Evolutionary conservation across 2,329 filamentous ascomycete genomes (phyloP).

Genomic region (Mycosphaerella sp.): DNA sequence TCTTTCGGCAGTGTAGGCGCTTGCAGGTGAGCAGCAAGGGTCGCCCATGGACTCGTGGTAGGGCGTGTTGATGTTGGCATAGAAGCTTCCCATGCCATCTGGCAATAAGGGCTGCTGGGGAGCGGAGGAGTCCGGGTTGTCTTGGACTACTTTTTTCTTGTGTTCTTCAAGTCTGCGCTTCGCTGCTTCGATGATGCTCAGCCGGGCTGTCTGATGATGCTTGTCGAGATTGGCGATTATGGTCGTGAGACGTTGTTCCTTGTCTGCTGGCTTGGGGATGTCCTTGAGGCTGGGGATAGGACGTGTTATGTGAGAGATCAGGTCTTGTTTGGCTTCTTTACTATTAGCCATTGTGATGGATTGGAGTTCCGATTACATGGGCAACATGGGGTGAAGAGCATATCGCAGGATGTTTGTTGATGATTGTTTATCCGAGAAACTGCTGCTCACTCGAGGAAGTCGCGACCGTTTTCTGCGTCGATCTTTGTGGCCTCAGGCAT

Average conservation of each 20-base stretch:
- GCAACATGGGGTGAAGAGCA: too few species aligned
- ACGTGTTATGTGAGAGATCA: slow-evolving; percentile 19
- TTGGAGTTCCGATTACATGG: too few species aligned
- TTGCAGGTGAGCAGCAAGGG: slow-evolving; percentile 5
- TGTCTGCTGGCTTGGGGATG: slow-evolving; percentile 12
- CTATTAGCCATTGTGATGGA: neutral
- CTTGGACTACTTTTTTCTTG: neutral
- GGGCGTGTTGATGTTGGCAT: slow-evolving; percentile 17
- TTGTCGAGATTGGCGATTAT: slow-evolving; percentile 26
- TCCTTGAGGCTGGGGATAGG: slow-evolving; percentile 16
- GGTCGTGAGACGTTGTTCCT: slow-evolving; percentile 19
- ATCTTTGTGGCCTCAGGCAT: too few species aligned
- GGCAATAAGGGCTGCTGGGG: too few species aligned
- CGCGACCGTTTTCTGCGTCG: too few species aligned
- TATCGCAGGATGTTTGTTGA: too few species aligned
- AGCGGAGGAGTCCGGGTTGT: neutral
- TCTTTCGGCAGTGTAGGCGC: neutral
- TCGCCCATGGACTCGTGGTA: slow-evolving; percentile 19
- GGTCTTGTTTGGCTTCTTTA: slow-evolving; percentile 2
- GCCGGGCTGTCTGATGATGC: slow-evolving; percentile 14
- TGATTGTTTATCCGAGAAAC: too few species aligned
- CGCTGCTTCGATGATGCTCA: slow-evolving; percentile 19
- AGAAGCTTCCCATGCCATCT: slow-evolving; percentile 8
- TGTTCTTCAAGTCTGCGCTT: slow-evolving; percentile 4
- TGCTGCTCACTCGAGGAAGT: too few species aligned